A percentile compares a stretch with the other conserved stretches of the same genome.
Conservation (phyloP, 2,329 filamentous ascomycete genomes). For the Diaporthe ampelina region DNA sequence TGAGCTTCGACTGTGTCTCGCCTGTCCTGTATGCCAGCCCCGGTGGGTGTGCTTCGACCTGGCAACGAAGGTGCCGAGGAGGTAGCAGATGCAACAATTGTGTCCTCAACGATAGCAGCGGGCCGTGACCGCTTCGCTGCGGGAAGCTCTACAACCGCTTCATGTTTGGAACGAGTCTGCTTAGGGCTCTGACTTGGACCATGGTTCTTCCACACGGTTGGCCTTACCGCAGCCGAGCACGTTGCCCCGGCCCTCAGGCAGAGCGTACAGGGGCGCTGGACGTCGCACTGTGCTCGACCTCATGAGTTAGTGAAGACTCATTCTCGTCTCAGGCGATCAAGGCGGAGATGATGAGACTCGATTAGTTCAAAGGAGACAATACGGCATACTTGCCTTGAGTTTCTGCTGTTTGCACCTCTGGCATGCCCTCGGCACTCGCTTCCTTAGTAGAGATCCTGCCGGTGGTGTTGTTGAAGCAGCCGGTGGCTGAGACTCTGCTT, state of each 20-base stretch:
- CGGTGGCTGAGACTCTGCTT: conserved; percentile 10
- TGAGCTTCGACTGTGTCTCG: neutral
- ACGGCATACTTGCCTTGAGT: neutral
- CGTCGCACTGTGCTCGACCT: neutral
- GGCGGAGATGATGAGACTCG: too few relatives aligned
- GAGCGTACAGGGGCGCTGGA: conserved; percentile 13
- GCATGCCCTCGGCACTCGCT: neutral
- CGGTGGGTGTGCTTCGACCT: neutral
- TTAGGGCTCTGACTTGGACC: neutral
- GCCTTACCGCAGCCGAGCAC: neutral
- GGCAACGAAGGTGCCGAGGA: too few relatives aligned
- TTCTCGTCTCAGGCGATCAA: too few relatives aligned
- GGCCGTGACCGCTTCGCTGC: neutral
- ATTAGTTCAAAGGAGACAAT: accelerated
- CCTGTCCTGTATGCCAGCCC: neutral
- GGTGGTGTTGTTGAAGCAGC: neutral
- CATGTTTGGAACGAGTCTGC: neutral
- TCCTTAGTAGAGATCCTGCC: neutral
- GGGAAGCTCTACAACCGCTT: neutral
- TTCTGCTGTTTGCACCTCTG: conserved; percentile 8
- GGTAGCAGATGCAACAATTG: neutral
- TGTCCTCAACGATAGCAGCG: neutral
- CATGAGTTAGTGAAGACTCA: neutral
- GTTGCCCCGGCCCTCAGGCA: neutral
- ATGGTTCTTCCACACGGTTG: conserved; percentile 8